Conservation (phyloP, 2,329 filamentous ascomycete genomes). For the Fusarium piperis region DNA sequence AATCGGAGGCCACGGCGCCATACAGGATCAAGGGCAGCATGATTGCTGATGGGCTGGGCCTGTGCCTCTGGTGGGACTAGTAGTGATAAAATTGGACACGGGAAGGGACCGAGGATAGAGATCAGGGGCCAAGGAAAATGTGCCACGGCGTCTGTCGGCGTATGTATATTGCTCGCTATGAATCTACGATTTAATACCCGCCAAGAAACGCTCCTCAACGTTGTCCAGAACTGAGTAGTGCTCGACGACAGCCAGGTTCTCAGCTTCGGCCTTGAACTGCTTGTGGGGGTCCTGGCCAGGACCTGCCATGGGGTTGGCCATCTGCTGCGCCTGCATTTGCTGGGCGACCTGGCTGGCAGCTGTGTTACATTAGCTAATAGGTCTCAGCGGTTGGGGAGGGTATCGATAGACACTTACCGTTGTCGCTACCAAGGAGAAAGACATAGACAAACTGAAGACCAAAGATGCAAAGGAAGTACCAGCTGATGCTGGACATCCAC, state of each 20-base stretch:
- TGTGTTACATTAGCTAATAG: constrained; percentile 48
- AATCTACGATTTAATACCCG: constrained; percentile 56
- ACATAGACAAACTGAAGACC: constrained; percentile 97
- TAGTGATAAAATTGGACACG: constrained; percentile 23
- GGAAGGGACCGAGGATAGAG: constrained; percentile 9
- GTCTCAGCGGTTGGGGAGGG: neutral
- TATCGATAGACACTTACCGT: constrained; percentile 70
- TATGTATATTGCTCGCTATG: constrained; percentile 43
- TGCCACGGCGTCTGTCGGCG: constrained; percentile 38
- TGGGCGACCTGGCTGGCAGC: constrained; percentile 92
- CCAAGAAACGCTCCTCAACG: constrained; percentile 84
- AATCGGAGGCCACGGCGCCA: constrained; percentile 70
- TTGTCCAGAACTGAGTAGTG: constrained; percentile 92
- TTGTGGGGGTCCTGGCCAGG: constrained; percentile 96
- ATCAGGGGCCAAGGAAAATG: constrained; percentile 8
- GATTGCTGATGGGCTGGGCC: constrained; percentile 69
- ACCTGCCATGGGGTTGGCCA: constrained; percentile 73
- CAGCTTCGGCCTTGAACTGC: constrained; percentile 89
- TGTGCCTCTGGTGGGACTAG: constrained; percentile 71
- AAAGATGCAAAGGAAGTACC: constrained; percentile 98
- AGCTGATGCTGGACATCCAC: constrained; percentile 98
- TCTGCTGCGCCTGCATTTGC: constrained; percentile 79
- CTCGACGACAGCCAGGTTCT: constrained; percentile 95
- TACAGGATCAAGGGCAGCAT: constrained; percentile 76
- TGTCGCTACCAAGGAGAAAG: constrained; percentile 94